Evolutionary conservation across 148 eudicot species (phyloP).

Genomic region (Rhododendron ferrugineum): DNA sequence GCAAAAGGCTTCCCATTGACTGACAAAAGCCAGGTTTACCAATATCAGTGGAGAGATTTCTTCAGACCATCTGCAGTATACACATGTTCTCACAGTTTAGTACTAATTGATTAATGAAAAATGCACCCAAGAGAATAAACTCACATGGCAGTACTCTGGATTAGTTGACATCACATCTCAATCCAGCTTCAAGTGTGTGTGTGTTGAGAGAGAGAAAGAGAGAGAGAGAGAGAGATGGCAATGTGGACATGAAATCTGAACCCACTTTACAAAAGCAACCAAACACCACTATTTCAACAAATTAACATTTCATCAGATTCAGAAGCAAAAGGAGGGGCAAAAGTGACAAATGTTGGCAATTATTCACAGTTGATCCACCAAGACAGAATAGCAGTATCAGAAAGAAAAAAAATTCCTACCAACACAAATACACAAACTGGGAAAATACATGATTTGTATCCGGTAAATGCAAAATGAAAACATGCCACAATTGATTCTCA

Average conservation of each 20-base stretch:
- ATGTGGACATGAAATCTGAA: not conserved
- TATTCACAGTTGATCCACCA: not conserved
- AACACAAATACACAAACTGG: not conserved
- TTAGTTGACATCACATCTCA: conserved; percentile 10
- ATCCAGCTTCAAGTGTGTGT: conserved; percentile 2
- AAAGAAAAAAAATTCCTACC: not conserved
- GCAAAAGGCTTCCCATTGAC: not conserved
- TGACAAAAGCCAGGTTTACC: not conserved
- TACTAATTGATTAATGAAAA: conserved; percentile 1
- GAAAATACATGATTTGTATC: not conserved
- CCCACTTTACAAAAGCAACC: not conserved
- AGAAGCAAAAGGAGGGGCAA: not conserved
- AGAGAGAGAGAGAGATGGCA: not conserved
- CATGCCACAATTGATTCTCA: conserved; percentile 6
- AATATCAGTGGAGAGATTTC: not conserved
- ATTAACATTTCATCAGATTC: conserved; percentile 5
- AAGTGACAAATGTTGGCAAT: not conserved
- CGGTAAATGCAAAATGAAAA: not conserved
- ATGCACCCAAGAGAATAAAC: conserved; percentile 10
- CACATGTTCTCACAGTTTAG: not conserved
- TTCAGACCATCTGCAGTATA: conserved; percentile 1
- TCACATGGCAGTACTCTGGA: conserved; percentile 6
- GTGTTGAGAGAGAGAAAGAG: not conserved
- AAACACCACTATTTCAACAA: conserved; percentile 10
- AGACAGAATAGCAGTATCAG: not conserved